Base-by-base conservation (phyloP, 805 yeast species). In the Candida sphagnicola region DNA sequence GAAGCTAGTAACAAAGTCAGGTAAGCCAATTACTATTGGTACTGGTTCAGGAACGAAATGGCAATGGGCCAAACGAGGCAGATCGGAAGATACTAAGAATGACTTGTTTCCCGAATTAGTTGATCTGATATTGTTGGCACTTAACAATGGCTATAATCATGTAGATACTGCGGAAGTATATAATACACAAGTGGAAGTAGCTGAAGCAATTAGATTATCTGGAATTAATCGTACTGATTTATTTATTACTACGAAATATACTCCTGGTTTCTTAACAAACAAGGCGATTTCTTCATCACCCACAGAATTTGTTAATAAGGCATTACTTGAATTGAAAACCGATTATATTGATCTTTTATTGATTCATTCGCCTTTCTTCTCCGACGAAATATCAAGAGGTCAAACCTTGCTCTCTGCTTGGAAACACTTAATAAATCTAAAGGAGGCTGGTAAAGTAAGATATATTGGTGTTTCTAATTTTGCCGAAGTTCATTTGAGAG, bases 161-260 rank as follows among this genome's bases (percentile, higher is more conserved):
- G 66, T 81, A 34, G 88, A 80, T 47, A 75, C 80, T 10, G 86
- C 86, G 1, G 83, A 80, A 48, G 56, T 66, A n/a, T 81, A 81
- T 56, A 67, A 68, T 35, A 80, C 82, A 4, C 77, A 75, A 40
- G 44, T 41, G 5, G 85, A 78, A 48, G 68, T 77, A 30, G 80
- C 75, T 14, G 59, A 53, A 13, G 82, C 79, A 2, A 46, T 78
- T 25, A 59, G 59, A 31, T 50, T 61, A 28, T 54, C 67, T 0
- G 72, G 67, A 4, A 39, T 65, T 11, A 56, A 61, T 14, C 65
- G 78, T 53, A 47, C 60, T 41, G 53, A 63, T 19, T 45, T 76
- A 23, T 81, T 67, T 57, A 56, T 81, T 46, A 81, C 87, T 19
- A 78, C 77, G 41, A 81, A 80, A 59, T 56, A 54, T 39, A 54